Percentiles rank a stretch among this genome's conserved stretches.
Evolutionary conservation across 805 yeast species (phyloP).

Genomic region (Starmerella tilneyi): DNA sequence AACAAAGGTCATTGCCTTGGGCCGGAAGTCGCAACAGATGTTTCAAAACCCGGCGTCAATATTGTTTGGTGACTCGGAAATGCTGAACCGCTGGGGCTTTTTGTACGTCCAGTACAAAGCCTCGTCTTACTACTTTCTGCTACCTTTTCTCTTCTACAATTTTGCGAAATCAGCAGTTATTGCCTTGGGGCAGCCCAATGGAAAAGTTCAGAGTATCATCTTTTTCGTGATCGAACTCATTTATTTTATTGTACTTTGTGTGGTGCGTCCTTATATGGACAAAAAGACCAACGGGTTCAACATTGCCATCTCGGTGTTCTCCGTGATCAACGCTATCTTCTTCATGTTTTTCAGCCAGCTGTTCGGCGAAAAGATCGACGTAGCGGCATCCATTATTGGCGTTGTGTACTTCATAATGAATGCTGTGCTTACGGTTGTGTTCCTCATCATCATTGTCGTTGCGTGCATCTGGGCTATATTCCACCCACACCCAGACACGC

Average conservation of each 20-base stretch:
- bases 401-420: slow-evolving; percentile 80
- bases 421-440: slow-evolving; percentile 75
- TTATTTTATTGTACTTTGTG: slow-evolving; percentile 55
- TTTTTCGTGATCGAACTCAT: slow-evolving; percentile 65
- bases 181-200: slow-evolving; percentile 71
- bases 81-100: slow-evolving; percentile 83
- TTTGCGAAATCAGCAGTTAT: slow-evolving; percentile 71
- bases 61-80: slow-evolving; percentile 69
- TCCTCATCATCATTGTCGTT: slow-evolving; percentile 74
- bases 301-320: slow-evolving; percentile 71
- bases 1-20: slow-evolving; percentile 59
- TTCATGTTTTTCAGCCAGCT: slow-evolving; percentile 80
- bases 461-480: slow-evolving; percentile 77
- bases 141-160: slow-evolving; percentile 52
- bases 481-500: slow-evolving; percentile 85
- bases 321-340: slow-evolving; percentile 71
- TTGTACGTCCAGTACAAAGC: slow-evolving; percentile 86
- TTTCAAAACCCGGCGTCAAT: slow-evolving; percentile 89
- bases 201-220: slow-evolving; percentile 71
- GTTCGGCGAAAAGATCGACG: slow-evolving; percentile 63
- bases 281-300: slow-evolving; percentile 89
- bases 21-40: slow-evolving; percentile 55
- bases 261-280: slow-evolving; percentile 84
- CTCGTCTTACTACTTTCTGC: slow-evolving; percentile 71
- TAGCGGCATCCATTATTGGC: slow-evolving; percentile 87